Percentiles rank a stretch among this genome's conserved stretches.
phyloP scores from a whole-genome alignment of 2,329 filamentous ascomycete species.

The Exophiala mesophila region DNA sequence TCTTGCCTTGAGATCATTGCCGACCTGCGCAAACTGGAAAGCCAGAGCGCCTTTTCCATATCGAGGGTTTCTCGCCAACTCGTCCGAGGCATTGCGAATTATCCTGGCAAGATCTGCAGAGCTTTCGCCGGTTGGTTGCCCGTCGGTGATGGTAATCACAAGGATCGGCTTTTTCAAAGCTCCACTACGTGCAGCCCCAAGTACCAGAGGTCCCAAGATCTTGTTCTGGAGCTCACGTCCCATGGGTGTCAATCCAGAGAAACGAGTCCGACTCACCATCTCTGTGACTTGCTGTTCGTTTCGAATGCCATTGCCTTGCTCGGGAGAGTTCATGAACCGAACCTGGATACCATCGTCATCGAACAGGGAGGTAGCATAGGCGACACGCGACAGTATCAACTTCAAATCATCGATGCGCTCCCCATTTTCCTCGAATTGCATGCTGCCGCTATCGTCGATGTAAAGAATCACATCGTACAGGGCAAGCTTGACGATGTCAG shows the following conservation, averaged over 20 bases:
- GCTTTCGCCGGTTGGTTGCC: slow-evolving; percentile 60
- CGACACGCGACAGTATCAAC: slow-evolving; percentile 59
- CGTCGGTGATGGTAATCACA: slow-evolving; percentile 62
- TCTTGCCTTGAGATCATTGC: slow-evolving; percentile 60
- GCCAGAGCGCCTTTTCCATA: slow-evolving; percentile 57
- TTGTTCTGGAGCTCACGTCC: slow-evolving; percentile 59
- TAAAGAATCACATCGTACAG: slow-evolving; percentile 61
- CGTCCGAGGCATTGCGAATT: slow-evolving; percentile 51
- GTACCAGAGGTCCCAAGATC: slow-evolving; percentile 58
- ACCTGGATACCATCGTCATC: slow-evolving; percentile 64
- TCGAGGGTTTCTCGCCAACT: slow-evolving; percentile 45
- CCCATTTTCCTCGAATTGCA: slow-evolving; percentile 63
- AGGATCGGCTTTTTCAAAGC: slow-evolving; percentile 60
- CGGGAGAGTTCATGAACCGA: slow-evolving; percentile 64
- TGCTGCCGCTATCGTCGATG: slow-evolving; percentile 65
- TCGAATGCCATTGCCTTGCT: slow-evolving; percentile 51
- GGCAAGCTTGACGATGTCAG: slow-evolving; percentile 58
- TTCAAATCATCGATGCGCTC: slow-evolving; percentile 63
- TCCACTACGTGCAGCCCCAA: slow-evolving; percentile 48
- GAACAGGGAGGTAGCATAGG: slow-evolving; percentile 63
- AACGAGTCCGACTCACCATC: slow-evolving; percentile 55
- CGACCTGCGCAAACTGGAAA: slow-evolving; percentile 66
- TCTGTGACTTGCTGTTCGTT: slow-evolving; percentile 54
- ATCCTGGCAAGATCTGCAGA: slow-evolving; percentile 53
- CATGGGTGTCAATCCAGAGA: slow-evolving; percentile 63